phyloP scores from a whole-genome alignment of 2,329 filamentous ascomycete genomes.

The Plectosphaerella plurivora region DNA sequence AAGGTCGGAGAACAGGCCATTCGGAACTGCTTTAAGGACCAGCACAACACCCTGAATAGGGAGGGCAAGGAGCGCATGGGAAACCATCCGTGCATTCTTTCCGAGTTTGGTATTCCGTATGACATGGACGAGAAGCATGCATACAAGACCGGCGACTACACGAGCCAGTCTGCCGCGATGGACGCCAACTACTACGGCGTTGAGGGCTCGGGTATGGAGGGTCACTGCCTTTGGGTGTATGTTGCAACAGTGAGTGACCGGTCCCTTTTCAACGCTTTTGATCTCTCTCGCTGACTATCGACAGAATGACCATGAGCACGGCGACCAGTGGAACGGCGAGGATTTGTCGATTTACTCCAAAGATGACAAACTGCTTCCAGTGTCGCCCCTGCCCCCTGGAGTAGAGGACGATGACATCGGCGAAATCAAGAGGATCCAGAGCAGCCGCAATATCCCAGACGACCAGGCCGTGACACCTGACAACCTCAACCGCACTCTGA shows the following conservation, averaged over 20 bases:
- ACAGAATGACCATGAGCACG: slow-evolving; percentile 80
- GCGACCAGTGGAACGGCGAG: slow-evolving; percentile 97
- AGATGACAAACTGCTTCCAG: slow-evolving; percentile 67
- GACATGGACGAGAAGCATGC: slow-evolving; percentile 98
- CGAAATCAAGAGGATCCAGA: slow-evolving; percentile 16
- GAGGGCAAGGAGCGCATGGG: slow-evolving; percentile 89
- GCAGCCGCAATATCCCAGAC: slow-evolving; percentile 38
- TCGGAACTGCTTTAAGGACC: slow-evolving; percentile 85
- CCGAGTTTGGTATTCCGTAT: slow-evolving; percentile 95
- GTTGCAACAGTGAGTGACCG: slow-evolving; percentile 53
- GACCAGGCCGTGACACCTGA: slow-evolving; percentile 66
- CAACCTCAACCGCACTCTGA: slow-evolving; percentile 72
- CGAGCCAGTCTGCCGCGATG: slow-evolving; percentile 85
- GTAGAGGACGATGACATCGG: slow-evolving; percentile 33
- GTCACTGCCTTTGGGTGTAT: slow-evolving; percentile 89
- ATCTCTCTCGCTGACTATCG: slow-evolving; percentile 12
- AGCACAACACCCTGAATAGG: slow-evolving; percentile 74
- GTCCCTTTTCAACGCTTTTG: not conserved
- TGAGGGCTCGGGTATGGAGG: slow-evolving; percentile 78
- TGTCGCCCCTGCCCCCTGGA: slow-evolving; percentile 43
- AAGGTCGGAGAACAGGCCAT: slow-evolving; percentile 92
- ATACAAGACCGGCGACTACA: slow-evolving; percentile 93
- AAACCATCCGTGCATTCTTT: slow-evolving; percentile 82
- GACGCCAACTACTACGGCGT: slow-evolving; percentile 95
- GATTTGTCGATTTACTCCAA: slow-evolving; percentile 85